Conservation (phyloP, 1,284 basidiomycete species). For the Macrocystidia cucumis region DNA sequence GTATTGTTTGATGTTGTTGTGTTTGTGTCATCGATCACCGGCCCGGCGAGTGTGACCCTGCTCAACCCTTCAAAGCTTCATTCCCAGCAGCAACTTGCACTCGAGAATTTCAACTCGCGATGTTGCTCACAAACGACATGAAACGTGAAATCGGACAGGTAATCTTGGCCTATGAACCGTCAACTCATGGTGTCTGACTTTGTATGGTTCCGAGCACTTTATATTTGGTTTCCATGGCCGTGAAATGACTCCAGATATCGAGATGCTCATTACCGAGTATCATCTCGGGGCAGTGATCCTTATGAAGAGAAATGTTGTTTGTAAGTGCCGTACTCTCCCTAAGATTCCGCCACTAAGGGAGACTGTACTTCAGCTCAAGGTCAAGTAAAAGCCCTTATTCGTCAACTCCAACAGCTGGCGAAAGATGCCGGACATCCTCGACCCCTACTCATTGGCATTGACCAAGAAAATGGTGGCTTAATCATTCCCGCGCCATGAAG, state of each 20-base stretch:
- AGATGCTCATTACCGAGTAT: conserved; percentile 51
- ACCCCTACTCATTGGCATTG: conserved; percentile 59
- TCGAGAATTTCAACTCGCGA: too few relatives aligned
- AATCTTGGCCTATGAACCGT: not conserved
- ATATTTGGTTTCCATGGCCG: conserved; percentile 62
- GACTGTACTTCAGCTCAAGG: conserved; percentile 29
- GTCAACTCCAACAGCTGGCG: conserved; percentile 45
- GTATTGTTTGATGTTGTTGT: too few relatives aligned
- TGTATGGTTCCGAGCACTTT: conserved; percentile 46
- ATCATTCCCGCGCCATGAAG: conserved; percentile 3
- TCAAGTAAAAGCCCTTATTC: conserved; percentile 41
- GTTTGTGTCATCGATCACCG: too few relatives aligned
- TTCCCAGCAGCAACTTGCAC: too few relatives aligned
- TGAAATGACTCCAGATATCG: conserved; percentile 42
- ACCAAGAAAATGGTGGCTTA: conserved; percentile 58
- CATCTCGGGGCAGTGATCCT: conserved; percentile 59
- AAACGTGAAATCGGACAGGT: conserved; percentile 52
- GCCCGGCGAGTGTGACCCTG: too few relatives aligned
- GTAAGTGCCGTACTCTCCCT: conserved; percentile 27
- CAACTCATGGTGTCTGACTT: not conserved
- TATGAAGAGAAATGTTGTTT: conserved; percentile 63
- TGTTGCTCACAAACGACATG: conserved; percentile 30
- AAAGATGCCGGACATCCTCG: conserved; percentile 43
- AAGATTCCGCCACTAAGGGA: not conserved
- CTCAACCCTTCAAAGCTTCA: too few relatives aligned